Percentiles rank a stretch among this genome's conserved stretches.
These are phyloP conservation scores for Eucalyptus regnans DNA, from an alignment of 345 rosid genomes.

Conservation along the genomic window DNA sequence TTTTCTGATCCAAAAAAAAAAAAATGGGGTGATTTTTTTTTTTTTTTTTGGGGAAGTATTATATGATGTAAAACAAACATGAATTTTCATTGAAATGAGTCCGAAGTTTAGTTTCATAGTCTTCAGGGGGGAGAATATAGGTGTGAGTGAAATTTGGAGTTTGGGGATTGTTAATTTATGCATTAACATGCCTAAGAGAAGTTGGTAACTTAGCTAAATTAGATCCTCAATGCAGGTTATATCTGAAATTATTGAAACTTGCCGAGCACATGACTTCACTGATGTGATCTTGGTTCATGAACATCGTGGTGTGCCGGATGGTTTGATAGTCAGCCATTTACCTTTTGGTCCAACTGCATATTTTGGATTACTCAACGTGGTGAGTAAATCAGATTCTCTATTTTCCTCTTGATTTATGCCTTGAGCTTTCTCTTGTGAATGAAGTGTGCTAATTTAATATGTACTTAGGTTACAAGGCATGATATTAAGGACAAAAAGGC, in stretches of 20 bases:
- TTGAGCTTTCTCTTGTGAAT: background rate
- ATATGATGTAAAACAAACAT: background rate
- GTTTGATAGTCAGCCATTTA: slow-evolving; percentile 72
- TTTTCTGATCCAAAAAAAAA: too few relatives aligned
- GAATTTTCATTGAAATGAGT: background rate
- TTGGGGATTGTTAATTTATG: background rate
- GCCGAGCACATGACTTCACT: slow-evolving; percentile 76
- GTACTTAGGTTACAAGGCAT: slow-evolving; percentile 79
- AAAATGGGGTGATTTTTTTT: background rate
- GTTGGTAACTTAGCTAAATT: background rate
- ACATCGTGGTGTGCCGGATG: slow-evolving; percentile 87
- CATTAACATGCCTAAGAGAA: background rate
- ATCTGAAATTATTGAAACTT: slow-evolving; percentile 83
- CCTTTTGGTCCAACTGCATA: slow-evolving; percentile 97
- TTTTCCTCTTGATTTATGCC: background rate
- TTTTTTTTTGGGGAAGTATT: background rate
- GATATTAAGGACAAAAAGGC: slow-evolving; percentile 68
- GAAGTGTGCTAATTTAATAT: background rate
- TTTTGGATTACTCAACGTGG: slow-evolving; percentile 85
- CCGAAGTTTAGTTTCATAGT: background rate
- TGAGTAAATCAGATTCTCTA: slow-evolving; percentile 13
- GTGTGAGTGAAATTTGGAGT: background rate
- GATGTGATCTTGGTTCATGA: slow-evolving; percentile 89
- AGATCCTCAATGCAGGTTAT: slow-evolving; percentile 43
- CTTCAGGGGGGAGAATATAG: background rate